Evolutionary conservation across 768 basidiomycete species (phyloP).

Genomic region (Lenzites betulinus): DNA sequence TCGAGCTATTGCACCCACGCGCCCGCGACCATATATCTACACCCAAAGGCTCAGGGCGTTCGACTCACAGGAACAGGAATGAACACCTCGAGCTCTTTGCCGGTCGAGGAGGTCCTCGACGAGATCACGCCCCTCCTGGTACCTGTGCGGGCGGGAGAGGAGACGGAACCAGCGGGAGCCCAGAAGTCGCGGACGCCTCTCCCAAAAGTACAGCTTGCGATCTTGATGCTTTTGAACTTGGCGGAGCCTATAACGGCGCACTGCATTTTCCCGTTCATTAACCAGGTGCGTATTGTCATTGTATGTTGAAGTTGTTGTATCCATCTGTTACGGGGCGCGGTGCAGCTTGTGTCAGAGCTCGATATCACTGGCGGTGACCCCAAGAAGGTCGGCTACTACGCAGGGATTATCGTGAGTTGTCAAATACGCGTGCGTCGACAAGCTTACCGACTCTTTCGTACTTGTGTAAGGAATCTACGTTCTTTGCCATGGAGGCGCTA

Average conservation of each 20-base stretch:
- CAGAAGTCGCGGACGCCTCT: constrained; percentile 38
- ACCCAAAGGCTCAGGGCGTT: too few species aligned
- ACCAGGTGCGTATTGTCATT: constrained; percentile 37
- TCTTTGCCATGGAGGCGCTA: constrained; percentile 47
- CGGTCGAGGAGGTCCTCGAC: constrained; percentile 1
- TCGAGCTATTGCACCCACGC: too few species aligned
- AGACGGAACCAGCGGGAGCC: too few species aligned
- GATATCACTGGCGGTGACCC: constrained; percentile 46
- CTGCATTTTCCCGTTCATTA: constrained; percentile 53
- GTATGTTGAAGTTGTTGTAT: not conserved
- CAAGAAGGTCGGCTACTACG: constrained; percentile 50
- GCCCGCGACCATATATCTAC: too few species aligned
- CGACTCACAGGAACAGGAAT: not conserved
- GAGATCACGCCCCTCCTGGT: constrained; percentile 2
- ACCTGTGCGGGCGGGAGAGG: not conserved
- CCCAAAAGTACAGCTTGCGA: constrained; percentile 44
- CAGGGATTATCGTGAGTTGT: constrained; percentile 47
- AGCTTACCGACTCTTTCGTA: not conserved
- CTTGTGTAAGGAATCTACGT: constrained; percentile 44
- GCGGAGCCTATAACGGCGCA: constrained; percentile 50
- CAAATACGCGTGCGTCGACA: not conserved
- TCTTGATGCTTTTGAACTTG: constrained; percentile 44
- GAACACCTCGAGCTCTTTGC: not conserved
- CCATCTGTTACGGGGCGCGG: not conserved
- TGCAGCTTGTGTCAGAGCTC: constrained; percentile 45